These are phyloP conservation scores for Penstemon davidsonii DNA, from an alignment of 257 asterid genomes.

Conservation along the genomic window DNA sequence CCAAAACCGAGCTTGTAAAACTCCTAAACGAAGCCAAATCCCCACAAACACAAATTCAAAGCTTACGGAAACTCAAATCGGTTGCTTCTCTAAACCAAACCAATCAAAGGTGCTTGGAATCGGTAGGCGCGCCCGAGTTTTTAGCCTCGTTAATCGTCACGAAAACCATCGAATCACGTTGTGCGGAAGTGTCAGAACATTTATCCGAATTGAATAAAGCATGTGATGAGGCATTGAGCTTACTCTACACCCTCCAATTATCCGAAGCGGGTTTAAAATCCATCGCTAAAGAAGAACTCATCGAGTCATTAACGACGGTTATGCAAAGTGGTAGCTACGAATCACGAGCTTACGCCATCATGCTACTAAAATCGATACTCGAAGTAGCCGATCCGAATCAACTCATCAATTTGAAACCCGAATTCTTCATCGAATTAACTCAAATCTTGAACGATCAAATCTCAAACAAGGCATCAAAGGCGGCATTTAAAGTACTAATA, in stretches of 20 bases:
- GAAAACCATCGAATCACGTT: background rate
- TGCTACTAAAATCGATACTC: slow-evolving; percentile 47
- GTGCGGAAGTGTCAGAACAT: slow-evolving; percentile 5
- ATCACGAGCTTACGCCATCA: slow-evolving; percentile 55
- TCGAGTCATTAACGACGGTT: slow-evolving; percentile 41
- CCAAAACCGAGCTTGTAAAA: slow-evolving; percentile 49
- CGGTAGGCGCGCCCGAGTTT: slow-evolving; percentile 54
- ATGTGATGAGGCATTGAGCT: slow-evolving; percentile 55
- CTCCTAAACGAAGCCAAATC: slow-evolving; percentile 47
- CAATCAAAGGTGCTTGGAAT: slow-evolving; percentile 60
- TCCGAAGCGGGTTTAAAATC: slow-evolving; percentile 52
- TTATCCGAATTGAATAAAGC: slow-evolving; percentile 11
- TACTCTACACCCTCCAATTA: slow-evolving; percentile 52
- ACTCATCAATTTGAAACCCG: slow-evolving; percentile 26
- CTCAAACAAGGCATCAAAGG: slow-evolving; percentile 47
- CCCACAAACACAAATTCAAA: slow-evolving; percentile 40
- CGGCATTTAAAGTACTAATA: slow-evolving; percentile 47
- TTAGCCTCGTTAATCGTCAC: slow-evolving; percentile 46
- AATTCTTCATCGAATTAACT: slow-evolving; percentile 46
- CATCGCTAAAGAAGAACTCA: slow-evolving; percentile 33
- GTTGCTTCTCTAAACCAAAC: slow-evolving; percentile 62
- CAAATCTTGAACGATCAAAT: slow-evolving; percentile 47
- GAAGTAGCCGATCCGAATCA: slow-evolving; percentile 45
- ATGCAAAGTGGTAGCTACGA: slow-evolving; percentile 65
- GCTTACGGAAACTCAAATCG: slow-evolving; percentile 51